Base-by-base conservation (phyloP, 1,284 basidiomycete species). In the Trametes sp. region DNA sequence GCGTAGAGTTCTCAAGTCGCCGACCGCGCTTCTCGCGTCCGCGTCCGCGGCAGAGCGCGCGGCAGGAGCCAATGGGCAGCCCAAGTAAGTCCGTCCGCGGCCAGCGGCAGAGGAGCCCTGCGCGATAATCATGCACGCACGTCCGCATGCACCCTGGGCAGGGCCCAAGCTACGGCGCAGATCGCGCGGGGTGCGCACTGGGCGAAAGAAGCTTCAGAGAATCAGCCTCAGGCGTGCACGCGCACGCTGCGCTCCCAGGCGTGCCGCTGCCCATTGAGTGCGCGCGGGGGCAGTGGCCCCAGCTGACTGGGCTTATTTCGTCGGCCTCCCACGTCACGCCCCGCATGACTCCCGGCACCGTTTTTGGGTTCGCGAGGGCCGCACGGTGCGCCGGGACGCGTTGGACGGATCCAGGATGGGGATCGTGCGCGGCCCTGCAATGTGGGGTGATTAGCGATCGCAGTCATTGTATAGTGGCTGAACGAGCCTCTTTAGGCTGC, bases 231-330 rank as follows among this genome's bases (percentile, higher is more conserved):
- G 33, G 26, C 48, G 56, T 31, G 42, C 16, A 41, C 41, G 29
- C 49, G 49, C 48, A 24, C 29, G 26, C 21, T 19, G 51, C 58
- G 59, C 59, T 60, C 59, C 46, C 59, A 60, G 52, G 59, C 51
- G 19, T 31, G 56, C 48, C 46, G 21, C 36, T 23, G 56, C 48
- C 54, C 44, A 54, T 60, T 54, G 59, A 60, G 59, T 60, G 52
- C 59, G 59, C 52, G 45, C 45, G 59, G 42, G 29, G 49, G 57
- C 49, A 52, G 41, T 24, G 38, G 57, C 35, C 36, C 44, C 59
- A 60, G 59, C 59, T 60, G 59, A 60, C 59, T 38, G 59, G 59
- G 59, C 52, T 50, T 60, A 50, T 60, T 60, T 60, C 59, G 59
- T 54, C 53, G 59, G 59, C 26, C 52, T 60, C 59, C 59, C 59